These are phyloP conservation scores for Trichoderma virens DNA, from an alignment of 495 filamentous ascomycete genomes.

Conservation along the genomic window DNA sequence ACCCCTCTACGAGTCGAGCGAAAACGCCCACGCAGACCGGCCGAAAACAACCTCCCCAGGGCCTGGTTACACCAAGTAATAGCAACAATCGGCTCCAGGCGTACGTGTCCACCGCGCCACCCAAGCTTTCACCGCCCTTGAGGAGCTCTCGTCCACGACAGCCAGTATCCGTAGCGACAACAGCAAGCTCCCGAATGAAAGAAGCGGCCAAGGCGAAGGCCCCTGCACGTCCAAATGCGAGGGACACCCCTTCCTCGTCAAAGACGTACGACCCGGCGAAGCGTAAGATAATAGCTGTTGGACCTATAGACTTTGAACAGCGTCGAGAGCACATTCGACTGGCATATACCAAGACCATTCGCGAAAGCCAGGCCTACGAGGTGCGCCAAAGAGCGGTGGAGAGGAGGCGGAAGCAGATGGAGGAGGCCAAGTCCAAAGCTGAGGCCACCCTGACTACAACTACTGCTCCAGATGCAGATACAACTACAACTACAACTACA, in stretches of 20 bases:
- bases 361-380: conserved; percentile 57
- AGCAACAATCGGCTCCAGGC: conserved; percentile 43
- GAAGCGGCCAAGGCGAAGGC: conserved; percentile 17
- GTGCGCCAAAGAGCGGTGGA: conserved; percentile 37
- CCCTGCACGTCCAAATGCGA: background rate
- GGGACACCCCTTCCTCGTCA: conserved; percentile 19
- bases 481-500: background rate
- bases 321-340: conserved; percentile 70
- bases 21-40: conserved; percentile 24
- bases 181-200: conserved; percentile 57
- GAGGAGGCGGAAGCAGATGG: conserved; percentile 32
- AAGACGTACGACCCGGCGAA: conserved; percentile 27
- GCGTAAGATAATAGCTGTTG: conserved; percentile 45
- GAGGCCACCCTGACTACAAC: conserved; percentile 13
- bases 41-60: conserved; percentile 25
- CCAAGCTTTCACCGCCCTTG: conserved; percentile 58
- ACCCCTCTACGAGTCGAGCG: conserved; percentile 25
- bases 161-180: conserved; percentile 66
- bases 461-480: background rate
- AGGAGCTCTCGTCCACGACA: conserved; percentile 76
- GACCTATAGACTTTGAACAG: conserved; percentile 70
- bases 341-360: conserved; percentile 69
- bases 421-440: conserved; percentile 27
- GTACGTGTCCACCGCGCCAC: conserved; percentile 38
- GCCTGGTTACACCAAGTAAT: conserved; percentile 21